Base-by-base conservation (phyloP, 345 rosid genomes). In the Brassica juncea region DNA sequence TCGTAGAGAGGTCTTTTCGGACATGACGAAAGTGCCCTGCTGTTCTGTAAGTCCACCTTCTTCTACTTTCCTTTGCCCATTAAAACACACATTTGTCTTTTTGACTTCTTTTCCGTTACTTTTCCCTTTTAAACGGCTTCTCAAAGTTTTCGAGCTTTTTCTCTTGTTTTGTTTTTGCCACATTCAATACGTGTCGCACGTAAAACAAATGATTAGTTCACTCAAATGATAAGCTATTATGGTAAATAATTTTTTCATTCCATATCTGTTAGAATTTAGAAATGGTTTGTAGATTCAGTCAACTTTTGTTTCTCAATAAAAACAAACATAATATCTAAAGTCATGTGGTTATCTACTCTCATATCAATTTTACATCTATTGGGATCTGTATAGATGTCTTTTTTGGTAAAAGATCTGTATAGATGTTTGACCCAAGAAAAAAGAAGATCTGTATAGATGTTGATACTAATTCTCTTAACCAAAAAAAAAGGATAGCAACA, bases 61-160 rank as follows among this genome's bases (percentile, higher is more conserved):
- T 16, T 72, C 82, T 78, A 8, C 71, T 72, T 69, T 75, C 59
- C 35, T 63, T 52, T 78, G 28, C 16, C 6, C 70, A 4, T 72
- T 62, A 16, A 69, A 52, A n/a, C 57, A 69, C 80, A 80, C 75
- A 74, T 74, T 69, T 80, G 32, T 74, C 80, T 75, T 80, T 75
- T 80, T 79, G 74, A 73, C 78, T 79, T 58, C 54, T 64, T 61
- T 73, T 68, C 57, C 69, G 55, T 58, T 31, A 25, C 58, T 75
- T 75, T 71, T 52, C 75, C 67, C 60, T 72, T 72, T 78, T 78
- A 54, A 71, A 78, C 76, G 72, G 34, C 81, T 77, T 71, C 0
- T 2, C 55, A 7, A 54, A 65, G 44, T 8, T 52, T 52, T 52
- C 57, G 57, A n/a, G 57, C 21, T n/a, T 52, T 5, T 14, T 47